Base-by-base conservation (phyloP, 116 monocot species). In the Zostera marina region DNA sequence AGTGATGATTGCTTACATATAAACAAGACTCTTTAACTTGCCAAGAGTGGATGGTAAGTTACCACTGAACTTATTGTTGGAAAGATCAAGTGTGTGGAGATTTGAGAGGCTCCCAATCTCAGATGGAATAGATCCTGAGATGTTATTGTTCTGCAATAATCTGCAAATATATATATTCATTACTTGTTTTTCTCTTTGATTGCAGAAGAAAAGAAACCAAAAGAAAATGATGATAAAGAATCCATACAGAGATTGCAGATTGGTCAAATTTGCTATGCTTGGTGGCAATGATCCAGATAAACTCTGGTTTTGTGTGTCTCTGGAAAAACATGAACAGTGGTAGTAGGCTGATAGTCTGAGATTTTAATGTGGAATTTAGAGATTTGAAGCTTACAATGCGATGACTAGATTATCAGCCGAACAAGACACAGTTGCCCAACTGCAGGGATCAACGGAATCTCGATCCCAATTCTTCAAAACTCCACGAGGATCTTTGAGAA, bases 381-480 rank as follows among this genome's bases (percentile, higher is more conserved):
- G 32, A 32, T 32, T 39, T 56, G 54, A 16, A 41, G 54, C 68
- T 49, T 66, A 82, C 82, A 82, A 44, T 1, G 72, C 74, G 42
- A 72, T 72, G 54, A 82, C 82, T 10, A 82, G 63, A 61, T 82
- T 82, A 7, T 77, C 72, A 4, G 77, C 48, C 7, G 82, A 82
- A 54, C 82, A 82, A 9, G 82, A 71, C 47, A 82, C 46, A 68
- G 77, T 77, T 5, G 77, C 66, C 82, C 82, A 82, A 72, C 82
- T 82, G 56, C 82, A 82, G n/a, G 82, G 82, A 74, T 82, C 82
- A 39, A 82, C 82, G 23, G 82, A 77, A 66, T 77, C 69, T 59
- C 54, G 47, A 54, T 82, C 82, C 82, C 82, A 82, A 41, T 77
- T 82, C 20, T 74, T 59, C 45, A 82, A 62, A 52, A 72, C 77